A percentile compares a stretch with the other conserved stretches of the same genome.
Evolutionary conservation across 2,329 filamentous ascomycete genomes (phyloP).

Genomic region (Laburnicola sp.): DNA sequence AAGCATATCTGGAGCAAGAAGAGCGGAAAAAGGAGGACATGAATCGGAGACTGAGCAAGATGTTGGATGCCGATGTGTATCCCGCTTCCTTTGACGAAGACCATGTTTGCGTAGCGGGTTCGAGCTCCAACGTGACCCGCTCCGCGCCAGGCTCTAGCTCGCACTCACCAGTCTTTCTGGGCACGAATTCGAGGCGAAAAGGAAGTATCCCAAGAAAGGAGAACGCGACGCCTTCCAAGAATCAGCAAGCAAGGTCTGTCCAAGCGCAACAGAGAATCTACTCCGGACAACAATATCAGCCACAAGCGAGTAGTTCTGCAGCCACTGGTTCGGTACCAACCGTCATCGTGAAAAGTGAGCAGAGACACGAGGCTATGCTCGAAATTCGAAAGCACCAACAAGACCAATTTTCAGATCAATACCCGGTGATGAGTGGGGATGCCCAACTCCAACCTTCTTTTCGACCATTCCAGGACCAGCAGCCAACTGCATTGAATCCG

Average conservation of each 20-base stretch:
- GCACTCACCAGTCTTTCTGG: slow-evolving; percentile 13
- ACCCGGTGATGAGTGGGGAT: too few species aligned
- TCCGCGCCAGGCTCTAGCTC: neutral
- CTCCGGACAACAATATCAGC: too few species aligned
- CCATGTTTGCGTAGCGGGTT: neutral
- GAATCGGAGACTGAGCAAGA: slow-evolving; percentile 18
- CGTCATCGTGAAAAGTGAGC: too few species aligned
- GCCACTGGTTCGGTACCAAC: too few species aligned
- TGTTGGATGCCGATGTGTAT: slow-evolving; percentile 34
- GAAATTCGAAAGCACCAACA: too few species aligned
- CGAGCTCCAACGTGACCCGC: neutral
- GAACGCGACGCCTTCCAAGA: neutral
- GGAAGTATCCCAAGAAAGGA: neutral
- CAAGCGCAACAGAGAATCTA: too few species aligned
- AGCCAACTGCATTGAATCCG: slow-evolving; percentile 3
- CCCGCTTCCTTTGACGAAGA: slow-evolving; percentile 19
- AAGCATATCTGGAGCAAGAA: slow-evolving; percentile 29
- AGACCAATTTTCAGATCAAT: too few species aligned
- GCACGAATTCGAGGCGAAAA: slow-evolving; percentile 8
- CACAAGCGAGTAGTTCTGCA: too few species aligned
- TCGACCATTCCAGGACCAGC: neutral
- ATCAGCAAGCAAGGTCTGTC: neutral
- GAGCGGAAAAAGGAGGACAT: slow-evolving; percentile 28
- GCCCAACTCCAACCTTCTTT: neutral
- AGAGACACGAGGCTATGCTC: too few species aligned